Evolutionary conservation across 2,329 filamentous ascomycete genomes (phyloP).

Genomic region (Cercospora berteroae): DNA sequence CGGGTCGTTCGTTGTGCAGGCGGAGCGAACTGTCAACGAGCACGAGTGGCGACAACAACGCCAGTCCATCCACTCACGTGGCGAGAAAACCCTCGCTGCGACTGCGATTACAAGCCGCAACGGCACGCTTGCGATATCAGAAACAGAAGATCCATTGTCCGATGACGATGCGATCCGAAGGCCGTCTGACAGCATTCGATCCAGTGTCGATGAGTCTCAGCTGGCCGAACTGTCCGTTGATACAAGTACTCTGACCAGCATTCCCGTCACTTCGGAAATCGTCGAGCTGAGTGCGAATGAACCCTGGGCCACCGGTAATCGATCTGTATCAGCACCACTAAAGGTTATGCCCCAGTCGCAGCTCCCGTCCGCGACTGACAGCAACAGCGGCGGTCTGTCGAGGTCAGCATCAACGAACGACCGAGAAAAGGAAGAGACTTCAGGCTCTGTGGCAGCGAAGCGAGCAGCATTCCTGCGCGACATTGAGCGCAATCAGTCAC

Average conservation of each 20-base stretch:
- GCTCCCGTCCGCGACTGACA: neutral
- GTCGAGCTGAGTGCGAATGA: neutral
- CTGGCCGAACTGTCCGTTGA: neutral
- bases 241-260: neutral
- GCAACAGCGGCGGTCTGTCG: neutral
- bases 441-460: conserved; percentile 27
- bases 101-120: neutral
- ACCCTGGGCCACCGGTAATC: neutral
- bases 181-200: conserved; percentile 15
- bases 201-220: conserved; percentile 3
- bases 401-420: conserved; percentile 12
- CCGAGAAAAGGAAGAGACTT: conserved; percentile 6
- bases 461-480: conserved; percentile 34
- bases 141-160: conserved; percentile 16
- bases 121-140: conserved; percentile 3
- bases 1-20: conserved; percentile 74
- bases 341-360: neutral
- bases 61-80: neutral
- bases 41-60: conserved; percentile 48
- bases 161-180: conserved; percentile 18
- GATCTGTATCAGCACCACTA: conserved; percentile 4
- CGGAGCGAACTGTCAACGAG: conserved; percentile 70
- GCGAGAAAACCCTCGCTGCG: neutral
- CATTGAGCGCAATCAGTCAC: conserved; percentile 31
- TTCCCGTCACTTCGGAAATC: neutral